These are phyloP conservation scores for Rosellinia necatrix DNA, from an alignment of 2,329 filamentous ascomycete species.

Conservation along the genomic window DNA sequence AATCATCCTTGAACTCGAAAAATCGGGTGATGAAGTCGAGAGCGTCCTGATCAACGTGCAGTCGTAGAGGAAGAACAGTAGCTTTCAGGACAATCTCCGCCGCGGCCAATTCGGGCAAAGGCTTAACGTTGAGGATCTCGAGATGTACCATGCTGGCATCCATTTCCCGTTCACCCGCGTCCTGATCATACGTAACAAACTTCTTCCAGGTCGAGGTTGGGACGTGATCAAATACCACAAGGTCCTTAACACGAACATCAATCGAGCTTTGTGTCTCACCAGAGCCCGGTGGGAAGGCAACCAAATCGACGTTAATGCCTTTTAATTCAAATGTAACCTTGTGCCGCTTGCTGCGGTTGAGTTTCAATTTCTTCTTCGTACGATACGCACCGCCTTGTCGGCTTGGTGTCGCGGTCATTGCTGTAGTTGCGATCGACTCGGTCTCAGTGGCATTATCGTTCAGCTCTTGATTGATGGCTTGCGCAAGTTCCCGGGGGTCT, in stretches of 20 bases:
- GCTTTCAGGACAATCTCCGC: slow-evolving; percentile 86
- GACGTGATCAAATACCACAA: slow-evolving; percentile 93
- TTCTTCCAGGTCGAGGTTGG: slow-evolving; percentile 98
- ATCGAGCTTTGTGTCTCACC: slow-evolving; percentile 87
- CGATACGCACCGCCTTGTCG: slow-evolving; percentile 50
- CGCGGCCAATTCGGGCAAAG: slow-evolving; percentile 80
- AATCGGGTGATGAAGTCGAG: slow-evolving; percentile 96
- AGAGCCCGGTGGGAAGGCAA: slow-evolving; percentile 75
- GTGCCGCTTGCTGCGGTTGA: slow-evolving; percentile 85
- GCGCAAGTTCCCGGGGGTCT: slow-evolving; percentile 79
- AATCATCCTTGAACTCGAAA: slow-evolving; percentile 94
- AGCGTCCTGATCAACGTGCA: slow-evolving; percentile 97
- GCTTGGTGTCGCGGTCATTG: slow-evolving; percentile 63
- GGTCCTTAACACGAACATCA: slow-evolving; percentile 77
- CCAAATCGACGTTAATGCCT: slow-evolving; percentile 80
- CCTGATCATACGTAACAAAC: slow-evolving; percentile 91
- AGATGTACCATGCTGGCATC: slow-evolving; percentile 88
- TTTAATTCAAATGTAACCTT: slow-evolving; percentile 95
- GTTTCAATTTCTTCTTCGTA: slow-evolving; percentile 66
- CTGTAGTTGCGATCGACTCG: slow-evolving; percentile 82
- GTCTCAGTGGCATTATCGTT: slow-evolving; percentile 88
- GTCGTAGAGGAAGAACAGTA: slow-evolving; percentile 78
- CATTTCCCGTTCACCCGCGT: slow-evolving; percentile 83
- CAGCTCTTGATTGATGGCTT: slow-evolving; percentile 84
- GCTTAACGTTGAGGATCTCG: slow-evolving; percentile 85